These are phyloP conservation scores for Talaromyces sp. DNA, from an alignment of 2,329 filamentous ascomycete species.

Conservation along the genomic window DNA sequence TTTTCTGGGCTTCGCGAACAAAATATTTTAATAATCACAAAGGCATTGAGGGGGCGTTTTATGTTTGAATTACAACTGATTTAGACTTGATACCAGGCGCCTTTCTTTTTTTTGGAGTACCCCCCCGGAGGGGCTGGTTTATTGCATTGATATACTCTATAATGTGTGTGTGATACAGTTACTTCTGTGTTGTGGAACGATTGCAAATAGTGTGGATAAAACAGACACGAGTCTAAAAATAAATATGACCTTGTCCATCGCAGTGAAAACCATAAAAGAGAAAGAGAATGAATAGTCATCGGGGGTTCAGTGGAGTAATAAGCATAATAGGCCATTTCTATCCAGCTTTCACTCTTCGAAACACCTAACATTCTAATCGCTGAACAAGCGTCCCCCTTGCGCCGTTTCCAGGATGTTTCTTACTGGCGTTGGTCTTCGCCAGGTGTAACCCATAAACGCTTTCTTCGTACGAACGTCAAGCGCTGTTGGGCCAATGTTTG, in stretches of 20 bases:
- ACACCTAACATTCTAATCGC: conserved; percentile 3
- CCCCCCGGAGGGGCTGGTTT: not conserved
- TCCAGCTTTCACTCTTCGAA: not conserved
- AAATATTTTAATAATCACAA: not conserved
- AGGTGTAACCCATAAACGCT: conserved; percentile 88
- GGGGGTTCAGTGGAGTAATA: too few species aligned
- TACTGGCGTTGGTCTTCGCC: conserved; percentile 49
- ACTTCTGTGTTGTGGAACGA: not conserved
- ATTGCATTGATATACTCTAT: conserved; percentile 1
- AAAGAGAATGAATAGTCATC: not conserved
- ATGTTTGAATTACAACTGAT: not conserved
- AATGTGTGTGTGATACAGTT: not conserved
- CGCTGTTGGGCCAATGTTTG: conserved; percentile 58
- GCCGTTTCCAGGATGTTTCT: conserved; percentile 29
- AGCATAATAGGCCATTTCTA: not conserved
- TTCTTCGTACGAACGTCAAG: conserved; percentile 74
- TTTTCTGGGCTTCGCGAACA: not conserved
- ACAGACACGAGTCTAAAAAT: not conserved
- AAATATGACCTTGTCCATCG: not conserved
- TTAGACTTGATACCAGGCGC: not conserved
- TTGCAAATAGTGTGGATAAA: not conserved
- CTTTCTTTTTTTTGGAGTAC: not conserved
- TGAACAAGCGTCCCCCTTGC: conserved; percentile 22
- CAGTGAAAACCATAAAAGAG: not conserved
- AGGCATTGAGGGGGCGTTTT: conserved; percentile 6